Base-by-base conservation (phyloP, 768 basidiomycete species). In the Phanerochaete carnosa region DNA sequence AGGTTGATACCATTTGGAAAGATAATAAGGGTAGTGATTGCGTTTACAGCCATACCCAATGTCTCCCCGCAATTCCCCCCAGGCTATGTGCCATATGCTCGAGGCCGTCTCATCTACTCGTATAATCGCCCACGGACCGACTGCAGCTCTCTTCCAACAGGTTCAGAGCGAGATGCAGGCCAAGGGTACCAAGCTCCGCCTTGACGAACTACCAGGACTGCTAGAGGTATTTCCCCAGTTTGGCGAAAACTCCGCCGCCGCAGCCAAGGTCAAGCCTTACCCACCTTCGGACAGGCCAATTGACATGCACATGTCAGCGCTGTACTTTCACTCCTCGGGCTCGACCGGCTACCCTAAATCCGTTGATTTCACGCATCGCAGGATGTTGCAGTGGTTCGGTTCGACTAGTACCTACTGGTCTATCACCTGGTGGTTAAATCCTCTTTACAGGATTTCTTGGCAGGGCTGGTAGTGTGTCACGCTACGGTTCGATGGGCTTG, bases 111-210 rank as follows among this genome's bases (percentile, higher is more conserved):
- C 58, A 12, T 53, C 49, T 35, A 46, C 35, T 15, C 51, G 45
- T 28, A 15, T 62, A 26, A 25, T 62, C 26, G 47, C 37, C 16
- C 63, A 65, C 9, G 60, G 68, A 15, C 71, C 72, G 0, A 65
- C 79, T 0, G 45, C 37, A n/a, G 4, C 63, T 0, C 68, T 82
- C 1, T 28, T 79, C 9, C 59, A 70, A 1, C 72, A 64, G 0
- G 56, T 81, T 12, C 55, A 58, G 43, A 32, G 58, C 1, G 65
- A 73, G 19, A 45, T 78, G 3, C n/a, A 47, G 12, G 11, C 32
- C 28, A 28, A 58, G 9, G 51, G n/a, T 7, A 45, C 19, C n/a
- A 32, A 26, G 4, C 3, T 55, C 65, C 5, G 30, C 22, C 32
- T 65, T 2, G 62, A 65, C 46, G 59, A 62, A 2, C 33, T 65